phyloP scores from a whole-genome alignment of 768 basidiomycete species.

The Sarcodon aspratus region DNA sequence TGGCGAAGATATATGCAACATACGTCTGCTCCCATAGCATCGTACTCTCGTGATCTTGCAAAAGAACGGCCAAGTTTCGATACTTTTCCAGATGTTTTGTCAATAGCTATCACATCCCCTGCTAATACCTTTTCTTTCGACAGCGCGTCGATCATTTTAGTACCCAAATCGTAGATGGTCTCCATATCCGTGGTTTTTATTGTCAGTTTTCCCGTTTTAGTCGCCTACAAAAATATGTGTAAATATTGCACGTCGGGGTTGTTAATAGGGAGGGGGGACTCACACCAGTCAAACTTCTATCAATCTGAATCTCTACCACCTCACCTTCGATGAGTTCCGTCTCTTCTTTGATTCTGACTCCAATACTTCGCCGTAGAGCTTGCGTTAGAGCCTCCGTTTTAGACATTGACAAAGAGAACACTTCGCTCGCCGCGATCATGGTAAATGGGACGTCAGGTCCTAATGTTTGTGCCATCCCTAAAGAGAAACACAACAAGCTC shows the following conservation, averaged over 20 bases:
- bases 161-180: slow-evolving; percentile 96
- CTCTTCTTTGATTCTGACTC: slow-evolving; percentile 95
- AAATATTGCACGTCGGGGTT: not conserved
- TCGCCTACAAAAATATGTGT: slow-evolving; percentile 47
- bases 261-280: slow-evolving; percentile 14
- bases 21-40: slow-evolving; percentile 98
- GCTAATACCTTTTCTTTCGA: slow-evolving; percentile 94
- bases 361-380: slow-evolving; percentile 91
- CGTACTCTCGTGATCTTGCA: slow-evolving; percentile 95
- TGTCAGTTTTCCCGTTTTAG: slow-evolving; percentile 94
- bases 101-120: slow-evolving; percentile 93
- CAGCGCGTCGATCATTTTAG: slow-evolving; percentile 97
- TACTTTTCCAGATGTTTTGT: slow-evolving; percentile 95
- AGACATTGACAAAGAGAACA: slow-evolving; percentile 96
- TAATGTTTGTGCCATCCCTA: slow-evolving; percentile 93
- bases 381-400: slow-evolving; percentile 98
- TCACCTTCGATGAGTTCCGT: slow-evolving; percentile 97
- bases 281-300: slow-evolving; percentile 92
- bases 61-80: slow-evolving; percentile 94
- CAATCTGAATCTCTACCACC: slow-evolving; percentile 97
- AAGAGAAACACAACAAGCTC: not conserved
- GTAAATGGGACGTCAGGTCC: slow-evolving; percentile 96
- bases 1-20: slow-evolving; percentile 18
- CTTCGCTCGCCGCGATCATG: slow-evolving; percentile 95
- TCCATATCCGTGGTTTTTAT: slow-evolving; percentile 99